Conservation (phyloP, 345 rosid genomes). For the Limnanthes douglasii region DNA sequence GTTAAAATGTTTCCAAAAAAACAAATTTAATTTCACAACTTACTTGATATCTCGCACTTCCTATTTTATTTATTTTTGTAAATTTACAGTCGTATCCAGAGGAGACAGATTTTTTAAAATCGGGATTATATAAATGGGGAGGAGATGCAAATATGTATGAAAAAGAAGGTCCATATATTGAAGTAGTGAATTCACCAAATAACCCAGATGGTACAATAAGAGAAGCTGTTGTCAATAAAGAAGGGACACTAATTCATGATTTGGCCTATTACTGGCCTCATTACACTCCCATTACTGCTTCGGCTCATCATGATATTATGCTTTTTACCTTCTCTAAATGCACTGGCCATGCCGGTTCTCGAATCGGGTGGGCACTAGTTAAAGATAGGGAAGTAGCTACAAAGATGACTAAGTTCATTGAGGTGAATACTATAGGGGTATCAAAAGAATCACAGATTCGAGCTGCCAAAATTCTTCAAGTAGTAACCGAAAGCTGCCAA, state of each 20-base stretch:
- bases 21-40: too few relatives aligned
- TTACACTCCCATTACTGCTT: slow-evolving; percentile 47
- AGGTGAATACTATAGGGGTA: slow-evolving; percentile 55
- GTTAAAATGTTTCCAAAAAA: too few relatives aligned
- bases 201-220: slow-evolving; percentile 72
- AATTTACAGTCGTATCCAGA: slow-evolving; percentile 44
- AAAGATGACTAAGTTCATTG: slow-evolving; percentile 51
- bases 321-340: slow-evolving; percentile 82
- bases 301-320: slow-evolving; percentile 62
- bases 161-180: slow-evolving; percentile 44
- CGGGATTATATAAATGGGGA: slow-evolving; percentile 70
- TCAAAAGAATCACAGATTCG: slow-evolving; percentile 81
- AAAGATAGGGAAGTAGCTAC: slow-evolving; percentile 49
- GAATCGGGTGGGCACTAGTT: slow-evolving; percentile 88
- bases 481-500: slow-evolving; percentile 23
- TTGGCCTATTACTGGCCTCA: slow-evolving; percentile 94
- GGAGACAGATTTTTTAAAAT: slow-evolving; percentile 31
- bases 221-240: slow-evolving; percentile 52
- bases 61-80: not conserved
- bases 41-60: not conserved
- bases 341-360: slow-evolving; percentile 91
- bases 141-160: slow-evolving; percentile 59
- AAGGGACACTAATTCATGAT: slow-evolving; percentile 58
- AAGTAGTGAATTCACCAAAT: slow-evolving; percentile 63
- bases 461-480: slow-evolving; percentile 52